Evolutionary conservation across 2,329 filamentous ascomycete species (phyloP).

Genomic region (Westerdykella aurantiaca): DNA sequence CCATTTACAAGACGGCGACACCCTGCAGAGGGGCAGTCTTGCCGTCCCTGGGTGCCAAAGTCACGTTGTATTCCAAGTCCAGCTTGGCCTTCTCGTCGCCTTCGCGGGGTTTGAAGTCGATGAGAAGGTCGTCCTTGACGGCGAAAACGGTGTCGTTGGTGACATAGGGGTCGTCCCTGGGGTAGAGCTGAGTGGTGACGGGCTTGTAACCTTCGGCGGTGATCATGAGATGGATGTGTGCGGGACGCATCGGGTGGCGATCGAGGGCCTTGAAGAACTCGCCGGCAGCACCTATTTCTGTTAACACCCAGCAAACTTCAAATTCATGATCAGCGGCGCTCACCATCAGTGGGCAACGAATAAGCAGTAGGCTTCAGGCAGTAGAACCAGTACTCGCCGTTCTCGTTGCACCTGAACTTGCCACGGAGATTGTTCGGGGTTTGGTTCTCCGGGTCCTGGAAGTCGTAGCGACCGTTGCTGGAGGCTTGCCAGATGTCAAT

Average conservation of each 20-base stretch:
- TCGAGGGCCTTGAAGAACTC: slow-evolving; percentile 50
- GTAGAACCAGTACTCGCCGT: slow-evolving; percentile 68
- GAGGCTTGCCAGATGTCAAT: slow-evolving; percentile 76
- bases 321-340: slow-evolving; percentile 4
- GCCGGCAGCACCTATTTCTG: slow-evolving; percentile 42
- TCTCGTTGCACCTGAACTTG: slow-evolving; percentile 65
- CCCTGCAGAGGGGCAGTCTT: slow-evolving; percentile 28
- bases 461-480: slow-evolving; percentile 70
- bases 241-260: slow-evolving; percentile 56
- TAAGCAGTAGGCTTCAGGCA: slow-evolving; percentile 70
- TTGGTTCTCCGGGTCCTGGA: slow-evolving; percentile 68
- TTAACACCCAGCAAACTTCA: background rate
- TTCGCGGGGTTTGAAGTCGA: slow-evolving; percentile 51
- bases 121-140: slow-evolving; percentile 56
- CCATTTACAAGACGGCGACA: slow-evolving; percentile 25
- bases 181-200: slow-evolving; percentile 55
- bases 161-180: slow-evolving; percentile 53
- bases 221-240: slow-evolving; percentile 55
- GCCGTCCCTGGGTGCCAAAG: slow-evolving; percentile 42
- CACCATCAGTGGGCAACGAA: slow-evolving; percentile 60
- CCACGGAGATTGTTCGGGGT: slow-evolving; percentile 68
- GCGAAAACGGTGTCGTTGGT: slow-evolving; percentile 56
- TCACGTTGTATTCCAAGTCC: slow-evolving; percentile 59
- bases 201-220: slow-evolving; percentile 53
- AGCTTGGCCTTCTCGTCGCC: slow-evolving; percentile 50